phyloP scores from a whole-genome alignment of 495 filamentous ascomycete species.

The Arthonia radiata region DNA sequence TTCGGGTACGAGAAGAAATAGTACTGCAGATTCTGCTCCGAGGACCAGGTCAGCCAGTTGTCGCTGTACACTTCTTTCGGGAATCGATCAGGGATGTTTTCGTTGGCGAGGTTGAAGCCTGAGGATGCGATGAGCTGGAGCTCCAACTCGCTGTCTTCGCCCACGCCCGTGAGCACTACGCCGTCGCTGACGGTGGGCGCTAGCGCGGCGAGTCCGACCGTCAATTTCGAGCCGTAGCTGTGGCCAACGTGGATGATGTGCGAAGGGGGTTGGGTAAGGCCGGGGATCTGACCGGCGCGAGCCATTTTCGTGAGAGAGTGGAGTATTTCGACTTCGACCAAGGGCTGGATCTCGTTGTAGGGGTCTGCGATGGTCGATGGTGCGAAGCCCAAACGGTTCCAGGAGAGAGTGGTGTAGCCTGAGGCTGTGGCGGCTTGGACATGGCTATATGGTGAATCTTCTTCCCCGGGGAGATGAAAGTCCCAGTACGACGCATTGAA shows the following conservation, averaged over 20 bases:
- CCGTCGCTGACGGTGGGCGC: slow-evolving; percentile 9
- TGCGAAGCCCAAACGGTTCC: slow-evolving; percentile 7
- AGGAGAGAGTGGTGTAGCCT: slow-evolving; percentile 8
- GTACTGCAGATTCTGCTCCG: too few relatives aligned
- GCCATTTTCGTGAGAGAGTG: slow-evolving; percentile 3
- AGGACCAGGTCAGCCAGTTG: slow-evolving; percentile 6
- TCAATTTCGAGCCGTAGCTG: slow-evolving; percentile 4
- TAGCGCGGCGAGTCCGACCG: slow-evolving; percentile 6
- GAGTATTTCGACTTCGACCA: slow-evolving; percentile 5
- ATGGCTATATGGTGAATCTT: slow-evolving; percentile 3
- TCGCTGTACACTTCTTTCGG: slow-evolving; percentile 6
- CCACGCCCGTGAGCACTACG: slow-evolving; percentile 12
- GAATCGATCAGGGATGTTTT: slow-evolving; percentile 6
- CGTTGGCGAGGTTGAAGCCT: slow-evolving; percentile 9
- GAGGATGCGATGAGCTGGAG: slow-evolving; percentile 3
- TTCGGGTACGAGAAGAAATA: too few relatives aligned
- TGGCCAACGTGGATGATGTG: slow-evolving; percentile 8
- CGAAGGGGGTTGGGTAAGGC: slow-evolving; percentile 1
- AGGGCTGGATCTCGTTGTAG: slow-evolving; percentile 5
- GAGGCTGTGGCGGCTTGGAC: slow-evolving; percentile 4
- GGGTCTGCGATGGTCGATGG: slow-evolving; percentile 3
- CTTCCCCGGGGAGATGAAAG: not conserved
- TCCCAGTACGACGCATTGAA: slow-evolving; percentile 1
- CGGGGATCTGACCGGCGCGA: slow-evolving; percentile 4
- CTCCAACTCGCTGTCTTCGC: slow-evolving; percentile 4